Evolutionary conservation across 371 early-diverging fungal genomes (phyloP).

Genomic region (Circinella minor): DNA sequence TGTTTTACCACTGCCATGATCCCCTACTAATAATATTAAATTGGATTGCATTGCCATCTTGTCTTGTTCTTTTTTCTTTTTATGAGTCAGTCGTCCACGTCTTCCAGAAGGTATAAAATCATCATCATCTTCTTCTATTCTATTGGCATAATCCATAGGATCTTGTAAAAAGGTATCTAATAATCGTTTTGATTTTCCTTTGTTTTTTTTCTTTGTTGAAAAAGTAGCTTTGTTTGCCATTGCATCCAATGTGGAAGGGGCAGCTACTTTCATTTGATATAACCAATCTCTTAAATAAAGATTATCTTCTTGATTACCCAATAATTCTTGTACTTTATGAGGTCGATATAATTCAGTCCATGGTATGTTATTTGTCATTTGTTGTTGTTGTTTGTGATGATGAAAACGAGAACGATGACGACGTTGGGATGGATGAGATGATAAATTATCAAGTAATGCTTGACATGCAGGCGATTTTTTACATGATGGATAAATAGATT

Average conservation of each 20-base stretch:
- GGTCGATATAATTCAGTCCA: constrained; percentile 51
- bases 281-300: constrained; percentile 44
- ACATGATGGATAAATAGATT: constrained; percentile 16
- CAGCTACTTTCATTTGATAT: constrained; percentile 40
- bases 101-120: constrained; percentile 25
- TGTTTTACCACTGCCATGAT: constrained; percentile 79
- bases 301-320: constrained; percentile 30
- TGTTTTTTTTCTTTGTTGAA: background rate
- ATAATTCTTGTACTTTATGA: constrained; percentile 18
- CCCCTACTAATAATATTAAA: constrained; percentile 71
- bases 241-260: constrained; percentile 18
- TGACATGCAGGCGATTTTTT: constrained; percentile 9
- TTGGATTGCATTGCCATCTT: constrained; percentile 44
- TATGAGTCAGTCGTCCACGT: too few species aligned
- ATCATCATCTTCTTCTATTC: constrained; percentile 17
- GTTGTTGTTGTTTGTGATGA: background rate
- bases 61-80: constrained; percentile 8
- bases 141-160: background rate
- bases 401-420: background rate
- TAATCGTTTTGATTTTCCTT: constrained; percentile 3
- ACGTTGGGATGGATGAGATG: background rate
- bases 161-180: background rate
- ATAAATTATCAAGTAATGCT: background rate
- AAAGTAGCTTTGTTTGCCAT: background rate
- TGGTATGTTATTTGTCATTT: background rate